Evolutionary conservation across 495 filamentous ascomycete genomes (phyloP), one percentile per base, ranked within the genome.

Genomic region (Neurospora intermedia): DNA sequence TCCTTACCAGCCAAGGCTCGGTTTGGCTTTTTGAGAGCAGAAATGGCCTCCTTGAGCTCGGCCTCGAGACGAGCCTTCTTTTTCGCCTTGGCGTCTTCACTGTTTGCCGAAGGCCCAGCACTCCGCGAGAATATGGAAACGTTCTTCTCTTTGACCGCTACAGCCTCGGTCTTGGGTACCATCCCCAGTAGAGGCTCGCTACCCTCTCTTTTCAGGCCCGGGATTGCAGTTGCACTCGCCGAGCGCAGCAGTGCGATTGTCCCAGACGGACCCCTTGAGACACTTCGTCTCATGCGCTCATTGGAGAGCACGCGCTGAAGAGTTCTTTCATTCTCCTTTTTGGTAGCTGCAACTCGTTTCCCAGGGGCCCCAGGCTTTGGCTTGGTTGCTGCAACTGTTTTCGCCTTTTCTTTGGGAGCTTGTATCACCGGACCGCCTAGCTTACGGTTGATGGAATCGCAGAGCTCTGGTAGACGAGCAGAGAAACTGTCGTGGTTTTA

Each of bases 11-110:
- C 93, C 54, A 95, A 83, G 7, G 90, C 87, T 72, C 96, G 87
- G 77, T 98, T 97, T 6, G 96, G 96, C 80, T 91, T 97, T 76
- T 94, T 92, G 39, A 98, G 83, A 2, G 92, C 86, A 13, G 88
- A 84, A 73, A 98, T 98, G 15, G 95, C 96, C 43, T 91, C 89
- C 76, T 91, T 89, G 38, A 98, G 84, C 78, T 97, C 92, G 73
- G 90, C 90, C 73, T 96, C 91, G 7, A 97, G 83, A 54, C 88
- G 86, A 27, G 92, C 91, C 74, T 93, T 91, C 80, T 92, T 92
- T 75, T 87, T 89, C 69, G 90, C 80, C 80, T 91, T 97, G 16
- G 85, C 82, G 76, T 92, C 89, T 31, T 80, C 79, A 45, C 74
- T 71, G 45, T 69, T 79, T 42, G 69, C 27, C 54, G 35, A 73